These are phyloP conservation scores for Emericellopsis cladophorae DNA, from an alignment of 2,329 filamentous ascomycete species.

Conservation along the genomic window DNA sequence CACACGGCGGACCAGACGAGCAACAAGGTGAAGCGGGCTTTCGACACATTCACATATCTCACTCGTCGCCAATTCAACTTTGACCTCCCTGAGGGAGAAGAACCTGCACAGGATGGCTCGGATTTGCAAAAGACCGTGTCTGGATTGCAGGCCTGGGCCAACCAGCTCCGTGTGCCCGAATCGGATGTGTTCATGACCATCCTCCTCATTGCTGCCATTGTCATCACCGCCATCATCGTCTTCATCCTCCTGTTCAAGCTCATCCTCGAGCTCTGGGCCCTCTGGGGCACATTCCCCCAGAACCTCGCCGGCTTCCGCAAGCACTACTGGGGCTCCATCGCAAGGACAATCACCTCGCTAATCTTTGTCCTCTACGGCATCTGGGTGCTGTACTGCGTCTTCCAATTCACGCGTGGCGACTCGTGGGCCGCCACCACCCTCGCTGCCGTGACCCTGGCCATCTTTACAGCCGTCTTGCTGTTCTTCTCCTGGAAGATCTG, in stretches of 20 bases:
- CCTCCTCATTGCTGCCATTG: constrained; percentile 74
- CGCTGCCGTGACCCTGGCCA: constrained; percentile 64
- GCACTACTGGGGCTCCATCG: constrained; percentile 91
- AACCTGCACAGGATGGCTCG: constrained; percentile 1
- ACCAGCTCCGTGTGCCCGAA: constrained; percentile 72
- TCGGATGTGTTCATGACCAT: constrained; percentile 96
- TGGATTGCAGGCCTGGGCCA: constrained; percentile 72
- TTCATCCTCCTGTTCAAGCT: constrained; percentile 84
- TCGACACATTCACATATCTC: constrained; percentile 32
- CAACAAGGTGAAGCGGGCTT: constrained; percentile 39
- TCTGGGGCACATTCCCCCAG: constrained; percentile 79
- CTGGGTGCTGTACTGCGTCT: constrained; percentile 93
- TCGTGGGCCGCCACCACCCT: constrained; percentile 85
- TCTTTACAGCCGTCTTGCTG: constrained; percentile 70
- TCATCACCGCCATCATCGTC: constrained; percentile 72
- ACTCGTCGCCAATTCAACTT: constrained; percentile 37
- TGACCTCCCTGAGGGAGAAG: constrained; percentile 15
- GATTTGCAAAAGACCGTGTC: constrained; percentile 42
- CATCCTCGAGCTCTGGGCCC: constrained; percentile 77
- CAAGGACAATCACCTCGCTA: constrained; percentile 77
- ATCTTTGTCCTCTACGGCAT: constrained; percentile 87
- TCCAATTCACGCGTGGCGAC: constrained; percentile 86
- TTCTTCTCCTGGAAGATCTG: constrained; percentile 83
- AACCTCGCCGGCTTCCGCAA: constrained; percentile 75
- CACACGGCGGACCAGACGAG: constrained; percentile 20